These are phyloP conservation scores for Angophora floribunda DNA, from an alignment of 345 rosid genomes.

Conservation along the genomic window DNA sequence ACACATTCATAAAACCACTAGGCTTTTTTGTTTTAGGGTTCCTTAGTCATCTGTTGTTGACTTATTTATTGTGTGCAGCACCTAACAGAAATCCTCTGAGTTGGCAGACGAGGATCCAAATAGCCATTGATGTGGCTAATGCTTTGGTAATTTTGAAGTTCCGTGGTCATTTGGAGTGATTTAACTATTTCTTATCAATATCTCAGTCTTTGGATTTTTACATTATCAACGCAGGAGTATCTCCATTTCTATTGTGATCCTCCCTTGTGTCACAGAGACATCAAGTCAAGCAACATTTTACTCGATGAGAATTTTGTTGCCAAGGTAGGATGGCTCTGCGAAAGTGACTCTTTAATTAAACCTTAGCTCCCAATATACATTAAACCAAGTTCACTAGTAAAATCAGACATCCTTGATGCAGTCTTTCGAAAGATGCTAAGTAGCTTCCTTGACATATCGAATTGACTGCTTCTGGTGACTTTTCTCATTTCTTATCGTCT, in stretches of 20 bases:
- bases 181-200: background rate
- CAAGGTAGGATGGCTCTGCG: constrained; percentile 34
- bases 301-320: constrained; percentile 84
- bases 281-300: constrained; percentile 93
- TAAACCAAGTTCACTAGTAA: background rate
- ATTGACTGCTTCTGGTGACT: background rate
- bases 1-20: background rate
- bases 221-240: constrained; percentile 52
- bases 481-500: background rate
- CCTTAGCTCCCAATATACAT: background rate
- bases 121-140: constrained; percentile 88
- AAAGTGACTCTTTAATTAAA: background rate
- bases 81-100: constrained; percentile 49
- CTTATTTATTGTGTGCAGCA: constrained; percentile 26
- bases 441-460: background rate
- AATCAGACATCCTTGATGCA: background rate
- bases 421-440: background rate
- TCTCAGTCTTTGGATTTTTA: background rate
- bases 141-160: constrained; percentile 62
- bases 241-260: constrained; percentile 98
- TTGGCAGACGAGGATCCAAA: constrained; percentile 84
- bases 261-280: constrained; percentile 94
- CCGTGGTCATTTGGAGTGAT: background rate
- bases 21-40: background rate
- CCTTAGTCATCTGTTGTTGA: background rate